phyloP scores from a whole-genome alignment of 1,139 yeast species.

The Wickerhamiella infanticola region DNA sequence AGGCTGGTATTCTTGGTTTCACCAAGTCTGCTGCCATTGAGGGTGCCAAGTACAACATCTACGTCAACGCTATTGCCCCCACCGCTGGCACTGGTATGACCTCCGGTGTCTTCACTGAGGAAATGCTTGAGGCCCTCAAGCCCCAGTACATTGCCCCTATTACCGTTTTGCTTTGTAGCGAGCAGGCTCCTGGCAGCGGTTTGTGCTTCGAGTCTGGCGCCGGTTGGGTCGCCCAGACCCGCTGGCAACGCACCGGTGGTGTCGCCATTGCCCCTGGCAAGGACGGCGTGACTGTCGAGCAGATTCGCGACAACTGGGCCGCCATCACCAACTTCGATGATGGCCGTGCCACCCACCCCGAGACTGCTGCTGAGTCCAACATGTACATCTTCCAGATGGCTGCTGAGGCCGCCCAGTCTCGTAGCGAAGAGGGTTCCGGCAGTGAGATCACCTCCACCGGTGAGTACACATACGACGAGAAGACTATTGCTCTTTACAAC shows the following conservation, averaged over 20 bases:
- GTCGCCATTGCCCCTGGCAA: slow-evolving; percentile 43
- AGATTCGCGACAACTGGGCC: slow-evolving; percentile 49
- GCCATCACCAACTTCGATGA: slow-evolving; percentile 50
- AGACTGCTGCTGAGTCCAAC: slow-evolving; percentile 58
- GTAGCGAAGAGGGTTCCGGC: slow-evolving; percentile 37
- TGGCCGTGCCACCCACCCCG: slow-evolving; percentile 42
- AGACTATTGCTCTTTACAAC: slow-evolving; percentile 73
- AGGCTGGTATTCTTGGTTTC: slow-evolving; percentile 76
- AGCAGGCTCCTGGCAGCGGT: slow-evolving; percentile 55
- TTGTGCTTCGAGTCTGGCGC: slow-evolving; percentile 63
- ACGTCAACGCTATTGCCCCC: slow-evolving; percentile 80
- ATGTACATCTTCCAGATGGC: slow-evolving; percentile 57
- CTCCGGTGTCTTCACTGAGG: slow-evolving; percentile 66
- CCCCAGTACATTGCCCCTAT: slow-evolving; percentile 88
- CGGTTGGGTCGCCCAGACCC: slow-evolving; percentile 89
- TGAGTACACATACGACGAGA: slow-evolving; percentile 40
- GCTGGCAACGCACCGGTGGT: slow-evolving; percentile 92
- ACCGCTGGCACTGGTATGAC: slow-evolving; percentile 99
- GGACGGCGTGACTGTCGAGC: slow-evolving; percentile 45
- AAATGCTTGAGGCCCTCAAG: slow-evolving; percentile 63
- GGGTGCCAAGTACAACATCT: slow-evolving; percentile 66
- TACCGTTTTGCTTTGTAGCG: slow-evolving; percentile 60
- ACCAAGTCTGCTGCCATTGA: slow-evolving; percentile 78
- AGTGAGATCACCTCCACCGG: slow-evolving; percentile 22
- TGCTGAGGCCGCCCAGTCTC: slow-evolving; percentile 29